These are phyloP conservation scores for Berberis thunbergii DNA, from an alignment of 164 flowering plant genomes.

Conservation along the genomic window DNA sequence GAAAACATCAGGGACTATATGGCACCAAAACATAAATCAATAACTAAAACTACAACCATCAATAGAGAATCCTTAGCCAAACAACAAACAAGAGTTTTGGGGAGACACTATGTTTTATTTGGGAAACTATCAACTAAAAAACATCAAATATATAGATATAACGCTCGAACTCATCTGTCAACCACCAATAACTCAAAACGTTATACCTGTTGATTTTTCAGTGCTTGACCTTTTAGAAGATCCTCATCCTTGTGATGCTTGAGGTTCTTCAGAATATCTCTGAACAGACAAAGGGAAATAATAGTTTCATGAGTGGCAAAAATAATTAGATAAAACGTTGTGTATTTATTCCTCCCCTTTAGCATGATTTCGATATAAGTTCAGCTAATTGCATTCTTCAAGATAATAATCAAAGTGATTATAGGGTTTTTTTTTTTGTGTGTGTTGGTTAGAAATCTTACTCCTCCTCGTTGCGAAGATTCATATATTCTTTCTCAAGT, in stretches of 20 bases:
- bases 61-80: too few species aligned
- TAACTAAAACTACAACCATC: neutral
- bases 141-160: neutral
- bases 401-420: neutral
- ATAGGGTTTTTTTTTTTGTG: neutral
- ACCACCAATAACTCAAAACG: neutral
- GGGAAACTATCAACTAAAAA: neutral
- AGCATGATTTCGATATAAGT: neutral
- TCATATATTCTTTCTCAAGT: constrained; percentile 61
- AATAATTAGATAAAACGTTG: neutral
- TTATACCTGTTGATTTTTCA: constrained; percentile 80
- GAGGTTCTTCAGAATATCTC: constrained; percentile 56
- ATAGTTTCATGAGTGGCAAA: neutral
- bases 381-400: neutral
- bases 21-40: neutral
- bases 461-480: constrained; percentile 54
- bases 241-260: constrained; percentile 77
- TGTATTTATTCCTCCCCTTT: neutral
- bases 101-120: neutral
- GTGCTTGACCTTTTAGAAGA: constrained; percentile 79
- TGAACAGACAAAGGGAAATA: constrained; percentile 13
- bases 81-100: too few species aligned
- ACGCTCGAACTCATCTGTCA: neutral
- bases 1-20: neutral
- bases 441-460: constrained; percentile 22